phyloP scores from a whole-genome alignment of 2,329 filamentous ascomycete genomes.

The Aspergillus hiratsukae region DNA sequence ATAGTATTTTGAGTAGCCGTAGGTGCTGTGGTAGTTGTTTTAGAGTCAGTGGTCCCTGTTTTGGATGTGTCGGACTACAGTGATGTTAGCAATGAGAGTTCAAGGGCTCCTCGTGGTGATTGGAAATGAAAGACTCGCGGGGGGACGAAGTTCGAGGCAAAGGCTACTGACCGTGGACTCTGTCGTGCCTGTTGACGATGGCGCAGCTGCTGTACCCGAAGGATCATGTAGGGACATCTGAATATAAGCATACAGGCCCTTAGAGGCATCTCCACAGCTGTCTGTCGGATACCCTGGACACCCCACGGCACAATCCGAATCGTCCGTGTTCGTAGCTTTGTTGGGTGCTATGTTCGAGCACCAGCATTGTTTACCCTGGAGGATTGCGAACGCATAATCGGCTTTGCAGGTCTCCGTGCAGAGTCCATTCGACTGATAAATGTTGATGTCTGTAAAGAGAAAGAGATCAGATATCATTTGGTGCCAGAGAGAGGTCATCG shows the following conservation, averaged over 20 bases:
- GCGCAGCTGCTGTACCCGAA: conserved; percentile 28
- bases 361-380: conserved; percentile 47
- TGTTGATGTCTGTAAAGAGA: conserved; percentile 29
- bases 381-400: conserved; percentile 43
- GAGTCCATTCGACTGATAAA: conserved; percentile 44
- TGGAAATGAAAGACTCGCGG: not conserved
- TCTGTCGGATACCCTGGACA: conserved; percentile 48
- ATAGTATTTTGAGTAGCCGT: conserved; percentile 5
- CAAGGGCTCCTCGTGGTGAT: not conserved
- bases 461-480: not conserved
- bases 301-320: conserved; percentile 32
- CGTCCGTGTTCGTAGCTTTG: conserved; percentile 25
- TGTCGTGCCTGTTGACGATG: conserved; percentile 17
- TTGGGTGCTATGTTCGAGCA: conserved; percentile 45
- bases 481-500: not conserved
- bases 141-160: not conserved
- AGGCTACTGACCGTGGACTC: conserved; percentile 23
- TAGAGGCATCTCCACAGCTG: conserved; percentile 38
- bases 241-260: conserved; percentile 43
- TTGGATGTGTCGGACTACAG: not conserved
- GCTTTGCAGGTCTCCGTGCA: conserved; percentile 37
- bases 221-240: conserved; percentile 29
- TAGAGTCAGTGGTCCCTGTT: conserved; percentile 8
- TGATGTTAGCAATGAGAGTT: not conserved
- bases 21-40: conserved; percentile 12